Evolutionary conservation across 1,284 basidiomycete species (phyloP), one percentile per base, ranked within the genome.

Genomic region (Fomitopsis palustris): DNA sequence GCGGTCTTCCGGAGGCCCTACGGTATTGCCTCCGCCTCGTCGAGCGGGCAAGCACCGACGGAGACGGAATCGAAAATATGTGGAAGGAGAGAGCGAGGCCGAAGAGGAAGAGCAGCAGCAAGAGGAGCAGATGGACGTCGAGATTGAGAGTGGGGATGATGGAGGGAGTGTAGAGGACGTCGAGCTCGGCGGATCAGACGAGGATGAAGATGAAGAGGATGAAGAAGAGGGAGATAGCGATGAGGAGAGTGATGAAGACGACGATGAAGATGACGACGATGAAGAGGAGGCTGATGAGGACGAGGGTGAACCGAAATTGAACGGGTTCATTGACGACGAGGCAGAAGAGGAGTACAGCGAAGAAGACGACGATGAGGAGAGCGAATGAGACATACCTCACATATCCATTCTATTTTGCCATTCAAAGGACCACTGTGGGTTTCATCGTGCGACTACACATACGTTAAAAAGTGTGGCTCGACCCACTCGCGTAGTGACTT

Each of bases 11-110:
- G 75, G 77, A 21, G 80, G 83, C 19, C 86, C 89, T 9, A 81
- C 85, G 10, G 77, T 81, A 12, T 68, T 87, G 42, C 71, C 77
- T 6, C 73, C 77, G 16, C 77, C 76, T 54, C 76, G 77, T 66
- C 73, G 67, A 52, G 74, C 62, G 62, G 62, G 54, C 59, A 63
- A 69, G 60, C 52, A 66, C 45, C 60, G 61, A 62, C 49, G 74
- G 71, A 65, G 68, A 63, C 67, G 56, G 55, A 80, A 83, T 29
- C 79, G 74, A 64, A 80, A 78, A 57, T 93, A 92, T 69, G 82
- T 92, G 16, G 88, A 92, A 74, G 86, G 89, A 5, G 91, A 93
- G 68, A 89, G 89, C 57, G 89, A 86, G 59, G 84, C 83, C 47
- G 82, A 82, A 53, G 86, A 81, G 78, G 86, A 35, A 14, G 25